Conservation (phyloP, 2,329 filamentous ascomycete species). For the Westerdykella aurantiaca region DNA sequence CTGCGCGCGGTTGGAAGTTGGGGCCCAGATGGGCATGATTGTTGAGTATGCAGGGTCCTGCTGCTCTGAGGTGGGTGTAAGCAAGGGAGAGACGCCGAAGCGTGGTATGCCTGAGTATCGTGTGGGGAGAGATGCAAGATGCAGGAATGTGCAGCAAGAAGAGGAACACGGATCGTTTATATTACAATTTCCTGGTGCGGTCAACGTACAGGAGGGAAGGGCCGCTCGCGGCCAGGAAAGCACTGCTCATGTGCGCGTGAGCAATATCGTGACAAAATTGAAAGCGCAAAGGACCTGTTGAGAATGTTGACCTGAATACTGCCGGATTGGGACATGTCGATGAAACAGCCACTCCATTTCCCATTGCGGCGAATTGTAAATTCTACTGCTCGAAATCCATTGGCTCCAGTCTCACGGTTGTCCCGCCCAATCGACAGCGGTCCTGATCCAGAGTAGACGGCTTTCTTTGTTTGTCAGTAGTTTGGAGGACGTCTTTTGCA, state of each 20-base stretch:
- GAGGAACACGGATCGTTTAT: constrained; percentile 2
- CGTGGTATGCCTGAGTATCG: constrained; percentile 1
- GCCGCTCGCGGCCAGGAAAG: constrained; percentile 1
- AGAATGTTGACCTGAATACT: neutral
- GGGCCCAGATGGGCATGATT: constrained; percentile 22
- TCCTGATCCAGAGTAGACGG: too few relatives aligned
- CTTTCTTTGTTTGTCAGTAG: too few relatives aligned
- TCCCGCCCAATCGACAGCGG: too few relatives aligned
- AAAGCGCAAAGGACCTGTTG: neutral
- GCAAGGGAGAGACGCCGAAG: neutral
- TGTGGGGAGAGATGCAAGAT: neutral
- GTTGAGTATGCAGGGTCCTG: neutral
- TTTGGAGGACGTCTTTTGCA: too few relatives aligned
- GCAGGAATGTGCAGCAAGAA: neutral
- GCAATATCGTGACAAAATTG: neutral
- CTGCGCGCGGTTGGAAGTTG: constrained; percentile 12
- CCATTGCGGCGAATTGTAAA: too few relatives aligned
- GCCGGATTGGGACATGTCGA: neutral
- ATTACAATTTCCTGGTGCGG: neutral
- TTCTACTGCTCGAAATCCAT: neutral
- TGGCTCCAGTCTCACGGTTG: too few relatives aligned
- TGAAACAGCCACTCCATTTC: neutral
- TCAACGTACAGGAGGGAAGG: neutral
- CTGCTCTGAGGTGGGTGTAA: neutral
- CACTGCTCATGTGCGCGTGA: neutral